Evolutionary conservation across 306 rosid genomes (phyloP), one percentile per base, ranked within the genome.

Genomic region (Argentina anserina): DNA sequence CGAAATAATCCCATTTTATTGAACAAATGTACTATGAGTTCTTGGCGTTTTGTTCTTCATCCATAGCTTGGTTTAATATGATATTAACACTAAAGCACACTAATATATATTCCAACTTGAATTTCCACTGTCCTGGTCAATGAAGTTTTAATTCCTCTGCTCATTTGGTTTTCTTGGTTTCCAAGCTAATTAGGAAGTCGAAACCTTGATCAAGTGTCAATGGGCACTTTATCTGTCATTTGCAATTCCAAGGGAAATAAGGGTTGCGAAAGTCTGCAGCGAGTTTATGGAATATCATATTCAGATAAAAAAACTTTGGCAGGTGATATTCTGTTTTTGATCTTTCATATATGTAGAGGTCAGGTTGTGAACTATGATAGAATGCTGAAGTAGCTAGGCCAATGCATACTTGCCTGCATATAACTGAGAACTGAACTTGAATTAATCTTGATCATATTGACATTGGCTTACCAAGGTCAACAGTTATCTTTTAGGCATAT

Each of bases 201-300:
- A n/a, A n/a, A n/a, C n/a, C n/a, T n/a, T n/a, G n/a, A n/a, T n/a
- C n/a, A n/a, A n/a, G n/a, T n/a, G n/a, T n/a, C n/a, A n/a, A n/a
- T n/a, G n/a, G n/a, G n/a, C n/a, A n/a, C n/a, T n/a, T n/a, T n/a
- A n/a, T n/a, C n/a, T n/a, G n/a, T n/a, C n/a, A 66, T 72, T 70
- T 81, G 81, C 47, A 75, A 83, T 80, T 74, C 25, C 75, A 93
- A 96, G 78, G 97, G 97, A 42, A 85, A 87, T 81, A 93, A 89
- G 78, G 86, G 86, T 74, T 86, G 97, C 17, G 98, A 90, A 84
- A 93, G 97, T 71, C 85, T 93, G 78, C 98, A 93, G 72, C 86
- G 97, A 81, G 97, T 93, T 56, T 93, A 90, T 82, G 97, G 98
- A 69, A 93, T 93, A 75, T 93, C 98, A 69, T 93, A 83, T 89